Conservation (phyloP, 2,329 filamentous ascomycete genomes). For the Alternaria hordeiaustralica region DNA sequence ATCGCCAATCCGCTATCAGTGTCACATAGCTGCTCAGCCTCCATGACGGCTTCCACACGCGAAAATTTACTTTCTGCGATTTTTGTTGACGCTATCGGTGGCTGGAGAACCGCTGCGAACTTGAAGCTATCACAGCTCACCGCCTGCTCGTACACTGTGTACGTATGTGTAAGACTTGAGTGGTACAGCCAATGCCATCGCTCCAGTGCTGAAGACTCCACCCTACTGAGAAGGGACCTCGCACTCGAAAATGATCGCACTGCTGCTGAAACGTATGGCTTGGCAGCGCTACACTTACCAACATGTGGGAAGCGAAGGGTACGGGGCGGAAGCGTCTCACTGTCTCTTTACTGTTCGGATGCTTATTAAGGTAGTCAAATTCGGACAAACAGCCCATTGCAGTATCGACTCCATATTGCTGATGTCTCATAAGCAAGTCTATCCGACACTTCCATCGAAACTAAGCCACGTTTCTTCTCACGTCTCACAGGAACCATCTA, state of each 20-base stretch:
- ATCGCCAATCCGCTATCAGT: neutral
- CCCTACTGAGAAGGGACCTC: neutral
- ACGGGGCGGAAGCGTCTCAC: neutral
- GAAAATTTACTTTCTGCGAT: neutral
- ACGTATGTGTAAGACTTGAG: neutral
- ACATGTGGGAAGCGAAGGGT: neutral
- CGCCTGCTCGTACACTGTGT: neutral
- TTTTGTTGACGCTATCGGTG: neutral
- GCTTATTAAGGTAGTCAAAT: neutral
- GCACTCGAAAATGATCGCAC: neutral
- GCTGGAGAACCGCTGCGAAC: conserved; percentile 1
- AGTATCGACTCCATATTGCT: neutral
- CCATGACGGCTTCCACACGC: neutral
- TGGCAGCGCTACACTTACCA: neutral
- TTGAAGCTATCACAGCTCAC: neutral
- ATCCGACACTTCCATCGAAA: neutral
- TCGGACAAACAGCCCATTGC: neutral
- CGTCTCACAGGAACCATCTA: neutral
- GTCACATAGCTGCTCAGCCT: conserved; percentile 8
- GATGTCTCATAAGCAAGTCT: neutral
- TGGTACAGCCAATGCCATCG: neutral
- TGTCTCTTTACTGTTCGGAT: neutral
- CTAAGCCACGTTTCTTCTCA: neutral
- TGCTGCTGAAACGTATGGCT: neutral
- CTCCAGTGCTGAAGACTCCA: neutral